phyloP scores from a whole-genome alignment of 2,329 filamentous ascomycete genomes.

The Periconia sp. region DNA sequence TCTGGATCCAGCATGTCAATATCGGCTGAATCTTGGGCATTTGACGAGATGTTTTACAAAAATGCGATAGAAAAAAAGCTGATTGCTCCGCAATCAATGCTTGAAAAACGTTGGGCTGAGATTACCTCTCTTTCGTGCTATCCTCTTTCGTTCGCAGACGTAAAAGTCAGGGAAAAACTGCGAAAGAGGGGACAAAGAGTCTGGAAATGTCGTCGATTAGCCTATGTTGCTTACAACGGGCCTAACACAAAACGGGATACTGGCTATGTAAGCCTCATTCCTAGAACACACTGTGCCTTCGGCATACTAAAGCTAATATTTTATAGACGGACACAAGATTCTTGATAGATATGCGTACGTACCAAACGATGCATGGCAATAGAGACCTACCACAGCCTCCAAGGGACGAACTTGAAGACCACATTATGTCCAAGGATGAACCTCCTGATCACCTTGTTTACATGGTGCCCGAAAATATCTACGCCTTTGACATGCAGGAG shows the following conservation, averaged over 20 bases:
- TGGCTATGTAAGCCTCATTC: constrained; percentile 3
- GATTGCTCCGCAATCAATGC: not conserved
- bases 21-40: not conserved
- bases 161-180: not conserved
- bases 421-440: not conserved
- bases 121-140: constrained; percentile 2
- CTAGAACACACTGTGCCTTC: not conserved
- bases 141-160: not conserved
- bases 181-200: constrained; percentile 1
- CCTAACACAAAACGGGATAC: not conserved
- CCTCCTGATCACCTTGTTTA: constrained; percentile 2
- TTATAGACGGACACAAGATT: constrained; percentile 5
- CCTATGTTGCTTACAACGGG: constrained; percentile 4
- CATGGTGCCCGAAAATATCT: constrained; percentile 3
- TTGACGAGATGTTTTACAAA: not conserved
- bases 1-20: not conserved
- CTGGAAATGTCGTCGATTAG: constrained; percentile 1
- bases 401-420: not conserved
- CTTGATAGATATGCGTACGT: constrained; percentile 4
- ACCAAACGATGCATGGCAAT: not conserved
- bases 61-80: not conserved
- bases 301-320: not conserved
- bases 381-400: not conserved
- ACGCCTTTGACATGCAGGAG: constrained; percentile 9
- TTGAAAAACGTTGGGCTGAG: not conserved